A percentile compares a stretch with the other conserved stretches of the same genome.
Conservation (phyloP, 2,329 filamentous ascomycete genomes). For the Colletotrichum sp. region DNA sequence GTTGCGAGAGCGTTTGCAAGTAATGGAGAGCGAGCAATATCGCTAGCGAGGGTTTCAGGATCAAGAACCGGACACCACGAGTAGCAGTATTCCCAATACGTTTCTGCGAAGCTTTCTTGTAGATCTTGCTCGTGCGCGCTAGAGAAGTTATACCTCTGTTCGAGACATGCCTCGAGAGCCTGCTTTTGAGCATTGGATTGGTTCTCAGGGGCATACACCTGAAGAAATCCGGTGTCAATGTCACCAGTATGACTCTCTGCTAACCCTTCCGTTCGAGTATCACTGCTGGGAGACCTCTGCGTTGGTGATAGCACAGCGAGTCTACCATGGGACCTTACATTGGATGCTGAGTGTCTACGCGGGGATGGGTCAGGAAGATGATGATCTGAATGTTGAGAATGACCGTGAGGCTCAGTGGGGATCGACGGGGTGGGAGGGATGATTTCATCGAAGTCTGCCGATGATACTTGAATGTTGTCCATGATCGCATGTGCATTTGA, state of each 20-base stretch:
- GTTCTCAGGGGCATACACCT: conserved; percentile 38
- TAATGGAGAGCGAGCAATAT: conserved; percentile 36
- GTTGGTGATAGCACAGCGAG: not conserved
- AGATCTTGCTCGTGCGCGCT: conserved; percentile 30
- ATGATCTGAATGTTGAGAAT: not conserved
- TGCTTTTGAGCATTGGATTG: conserved; percentile 33
- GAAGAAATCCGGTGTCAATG: conserved; percentile 38
- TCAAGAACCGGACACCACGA: conserved; percentile 47
- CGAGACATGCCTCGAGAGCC: conserved; percentile 30
- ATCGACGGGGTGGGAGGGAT: not conserved
- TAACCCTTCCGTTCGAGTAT: conserved; percentile 20
- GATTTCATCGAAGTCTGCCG: not conserved
- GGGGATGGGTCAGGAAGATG: not conserved
- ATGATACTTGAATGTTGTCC: not conserved
- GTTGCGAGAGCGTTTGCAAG: conserved; percentile 43
- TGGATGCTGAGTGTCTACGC: not conserved
- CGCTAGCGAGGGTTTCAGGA: conserved; percentile 30
- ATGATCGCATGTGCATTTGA: not conserved
- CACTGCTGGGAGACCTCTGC: conserved; percentile 4
- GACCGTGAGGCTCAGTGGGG: not conserved
- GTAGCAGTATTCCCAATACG: conserved; percentile 47
- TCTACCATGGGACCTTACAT: not conserved
- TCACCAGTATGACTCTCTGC: conserved; percentile 32
- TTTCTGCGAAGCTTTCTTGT: conserved; percentile 45
- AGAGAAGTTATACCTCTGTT: conserved; percentile 23